These are phyloP conservation scores for Fusarium tuaranense DNA, from an alignment of 2,329 filamentous ascomycete genomes.

Conservation along the genomic window DNA sequence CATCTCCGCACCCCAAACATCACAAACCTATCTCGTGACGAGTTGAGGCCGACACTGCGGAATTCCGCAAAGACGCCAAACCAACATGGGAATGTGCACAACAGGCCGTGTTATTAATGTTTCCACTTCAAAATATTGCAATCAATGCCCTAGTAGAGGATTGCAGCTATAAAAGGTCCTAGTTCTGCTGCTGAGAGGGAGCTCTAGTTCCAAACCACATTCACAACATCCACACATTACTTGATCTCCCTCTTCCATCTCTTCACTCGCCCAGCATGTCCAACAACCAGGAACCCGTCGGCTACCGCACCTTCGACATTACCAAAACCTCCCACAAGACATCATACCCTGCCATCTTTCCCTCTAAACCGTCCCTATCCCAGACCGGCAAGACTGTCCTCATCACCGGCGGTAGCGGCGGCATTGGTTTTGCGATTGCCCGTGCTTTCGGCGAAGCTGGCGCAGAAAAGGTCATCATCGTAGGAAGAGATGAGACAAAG, in stretches of 20 bases:
- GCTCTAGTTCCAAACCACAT: neutral
- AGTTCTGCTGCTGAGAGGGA: neutral
- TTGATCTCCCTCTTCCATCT: neutral
- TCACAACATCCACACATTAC: neutral
- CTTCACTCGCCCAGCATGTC: neutral
- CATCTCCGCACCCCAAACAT: neutral
- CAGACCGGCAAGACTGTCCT: slow-evolving; percentile 5
- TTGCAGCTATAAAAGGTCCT: neutral
- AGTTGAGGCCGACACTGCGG: neutral
- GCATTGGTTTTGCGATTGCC: slow-evolving; percentile 1
- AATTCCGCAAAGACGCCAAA: neutral
- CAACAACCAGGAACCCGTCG: neutral
- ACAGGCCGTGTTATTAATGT: neutral
- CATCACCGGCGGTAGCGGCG: neutral
- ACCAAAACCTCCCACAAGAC: neutral
- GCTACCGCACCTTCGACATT: neutral
- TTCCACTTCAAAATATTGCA: neutral
- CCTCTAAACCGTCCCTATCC: neutral
- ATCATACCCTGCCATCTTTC: slow-evolving; percentile 1
- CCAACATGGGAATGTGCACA: neutral
- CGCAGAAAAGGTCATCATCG: neutral
- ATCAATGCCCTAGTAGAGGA: fast-evolving
- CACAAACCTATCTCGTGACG: neutral
- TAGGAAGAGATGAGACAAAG: neutral
- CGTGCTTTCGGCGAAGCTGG: neutral